Evolutionary conservation across 164 flowering plant species (phyloP), one percentile per base, ranked within the genome.

Genomic region (Macadamia integrifolia): DNA sequence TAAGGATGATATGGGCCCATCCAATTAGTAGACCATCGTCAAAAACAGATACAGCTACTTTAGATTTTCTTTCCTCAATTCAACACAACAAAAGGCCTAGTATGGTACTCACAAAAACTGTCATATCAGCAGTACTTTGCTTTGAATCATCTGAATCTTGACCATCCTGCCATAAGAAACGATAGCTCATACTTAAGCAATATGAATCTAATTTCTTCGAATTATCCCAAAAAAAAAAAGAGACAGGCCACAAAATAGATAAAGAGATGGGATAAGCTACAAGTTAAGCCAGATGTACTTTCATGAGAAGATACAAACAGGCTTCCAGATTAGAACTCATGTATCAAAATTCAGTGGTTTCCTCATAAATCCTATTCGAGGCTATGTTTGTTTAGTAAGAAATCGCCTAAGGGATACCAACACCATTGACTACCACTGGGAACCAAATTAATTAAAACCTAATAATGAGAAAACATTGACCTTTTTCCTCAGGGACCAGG

Each of bases 51-150:
- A 52, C 1, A 62, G 18, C 15, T 30, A 35, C 50, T 9, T 17
- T 43, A 6, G 30, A 61, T 12, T 13, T 55, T 67, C 17, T 9
- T 28, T 43, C 43, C 13, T 68, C 65, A 15, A 0, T 31, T 44
- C 42, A 2, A 60, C 52, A 63, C 10, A 30, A 71, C 60, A 53
- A n/a, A 14, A 59, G 52, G 56, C 61, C 3, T 63, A 53, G 6
- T 9, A 42, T 46, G 18, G 14, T 28, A 49, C 53, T 56, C 44
- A 86, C 89, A 76, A 82, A 86, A 59, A 62, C 83, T 32, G 85
- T 78, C 89, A 86, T 86, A 55, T 86, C 89, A 66, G 87, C 82
- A 30, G 85, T 72, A 69, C 80, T 80, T 61, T 86, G 89, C 75
- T 84, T 84, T 10, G 80, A 65, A 70, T 83, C 84, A 43, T 84